Evolutionary conservation across 116 monocot genomes (phyloP).

Genomic region (Iris pallida): DNA sequence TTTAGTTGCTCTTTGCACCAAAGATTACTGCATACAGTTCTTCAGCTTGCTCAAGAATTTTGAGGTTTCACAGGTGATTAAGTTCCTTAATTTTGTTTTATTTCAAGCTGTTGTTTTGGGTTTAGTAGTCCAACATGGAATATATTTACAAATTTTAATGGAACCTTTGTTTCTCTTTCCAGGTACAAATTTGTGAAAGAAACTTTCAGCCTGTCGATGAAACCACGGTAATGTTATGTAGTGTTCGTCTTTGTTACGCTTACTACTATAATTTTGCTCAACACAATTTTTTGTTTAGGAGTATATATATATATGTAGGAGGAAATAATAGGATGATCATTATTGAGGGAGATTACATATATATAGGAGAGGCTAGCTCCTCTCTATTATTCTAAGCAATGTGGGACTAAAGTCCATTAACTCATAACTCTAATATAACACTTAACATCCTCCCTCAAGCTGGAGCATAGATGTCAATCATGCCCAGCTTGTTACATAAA

Average conservation of each 20-base stretch:
- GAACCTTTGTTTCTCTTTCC: constrained; percentile 16
- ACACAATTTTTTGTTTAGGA: no score
- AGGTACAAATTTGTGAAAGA: constrained; percentile 92
- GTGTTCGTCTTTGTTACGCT: not conserved
- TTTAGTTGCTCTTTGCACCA: constrained; percentile 49
- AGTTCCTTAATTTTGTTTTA: not conserved
- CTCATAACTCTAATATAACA: no score
- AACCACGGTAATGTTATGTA: constrained; percentile 40
- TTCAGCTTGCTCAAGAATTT: constrained; percentile 72
- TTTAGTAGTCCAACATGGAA: not conserved
- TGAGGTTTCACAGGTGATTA: constrained; percentile 71
- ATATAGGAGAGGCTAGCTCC: no score
- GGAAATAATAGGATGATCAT: no score
- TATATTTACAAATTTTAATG: constrained; percentile 4
- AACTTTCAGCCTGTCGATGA: constrained; percentile 93
- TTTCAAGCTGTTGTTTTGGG: not conserved
- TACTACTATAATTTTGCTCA: no score
- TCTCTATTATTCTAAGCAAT: no score
- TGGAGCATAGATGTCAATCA: no score
- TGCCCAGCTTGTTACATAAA: no score
- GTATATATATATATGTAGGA: no score
- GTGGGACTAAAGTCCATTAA: no score
- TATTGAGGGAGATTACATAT: no score
- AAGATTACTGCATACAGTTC: constrained; percentile 77
- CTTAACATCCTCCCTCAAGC: no score